Base-by-base conservation (phyloP, 331 rosid genomes). In the Prunus yedoensis region DNA sequence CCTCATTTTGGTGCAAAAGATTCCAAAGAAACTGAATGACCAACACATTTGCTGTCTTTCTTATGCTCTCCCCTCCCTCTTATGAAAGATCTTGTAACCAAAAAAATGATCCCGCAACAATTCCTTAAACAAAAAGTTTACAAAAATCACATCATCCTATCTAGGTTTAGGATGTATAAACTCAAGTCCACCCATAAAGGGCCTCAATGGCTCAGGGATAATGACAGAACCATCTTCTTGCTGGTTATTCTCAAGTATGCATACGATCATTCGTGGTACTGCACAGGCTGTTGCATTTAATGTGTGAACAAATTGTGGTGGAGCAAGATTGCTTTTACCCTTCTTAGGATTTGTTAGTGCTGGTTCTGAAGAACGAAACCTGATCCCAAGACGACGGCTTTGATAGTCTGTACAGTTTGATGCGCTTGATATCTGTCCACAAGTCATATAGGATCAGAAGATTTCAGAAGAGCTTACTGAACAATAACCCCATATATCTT, bases 271-370 rank as follows among this genome's bases (percentile, higher is more conserved):
- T 62, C 95, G 85, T 0, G 97, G 97, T 43, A 90, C 89, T 2
- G 97, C 98, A 86, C 98, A 91, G 14, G 98, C 98, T 14, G 98
- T 94, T 41, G 98, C 98, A 68, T 94, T 94, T 71, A 94, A 79
- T 1, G 98, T 94, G 84, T 94, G 98, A 61, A 90, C 96, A 83
- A 89, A 94, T 64, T 85, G 84, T 9, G 96, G 90, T 9, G 95
- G 91, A 74, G 90, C 83, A 27, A 85, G 85, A 67, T 80, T 93
- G 71, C 90, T 84, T 78, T 87, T 90, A 18, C 89, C 86, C 88
- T 84, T 91, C 73, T 79, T 85, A 20, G 85, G 68, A 65, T 68
- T 75, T 1, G 79, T 20, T 1, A 35, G 71, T 10, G 77, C 75
- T 25, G 73, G 82, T 73, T 92, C 97, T 49, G 88, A 80, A 12